Evolutionary conservation across 306 rosid genomes (phyloP).

Genomic region (Arachis stenosperma): DNA sequence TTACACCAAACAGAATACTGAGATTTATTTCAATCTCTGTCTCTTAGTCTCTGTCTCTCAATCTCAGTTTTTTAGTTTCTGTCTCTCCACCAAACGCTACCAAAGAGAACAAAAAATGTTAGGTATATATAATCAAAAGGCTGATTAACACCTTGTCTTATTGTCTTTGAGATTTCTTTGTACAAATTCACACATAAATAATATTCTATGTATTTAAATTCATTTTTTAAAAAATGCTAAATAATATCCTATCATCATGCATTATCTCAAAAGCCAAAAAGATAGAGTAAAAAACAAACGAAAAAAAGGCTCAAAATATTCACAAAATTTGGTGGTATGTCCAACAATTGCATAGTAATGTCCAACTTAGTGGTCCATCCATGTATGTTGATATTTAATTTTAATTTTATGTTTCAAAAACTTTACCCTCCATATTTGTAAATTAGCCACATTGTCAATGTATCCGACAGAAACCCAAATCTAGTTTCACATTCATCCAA

Average conservation of each 20-base stretch:
- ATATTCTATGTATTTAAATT: background rate
- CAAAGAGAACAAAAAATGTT: too few species aligned
- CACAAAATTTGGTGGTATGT: background rate
- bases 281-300: background rate
- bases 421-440: constrained; percentile 5
- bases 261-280: constrained; percentile 13
- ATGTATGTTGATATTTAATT: background rate
- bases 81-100: too few species aligned
- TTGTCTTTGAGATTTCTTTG: background rate
- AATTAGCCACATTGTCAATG: constrained; percentile 1
- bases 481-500: constrained; percentile 26
- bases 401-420: constrained; percentile 2
- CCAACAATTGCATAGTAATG: background rate
- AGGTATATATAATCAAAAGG: too few species aligned
- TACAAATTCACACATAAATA: background rate
- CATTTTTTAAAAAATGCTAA: background rate
- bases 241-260: background rate
- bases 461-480: constrained; percentile 18
- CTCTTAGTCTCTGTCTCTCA: too few species aligned
- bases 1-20: too few species aligned
- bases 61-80: too few species aligned
- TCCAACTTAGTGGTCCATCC: constrained; percentile 4
- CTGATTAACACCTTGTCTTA: too few species aligned
- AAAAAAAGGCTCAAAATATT: background rate
- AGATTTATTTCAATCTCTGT: too few species aligned